Conservation (phyloP, 106 monocot species). For the Vanilla planifolia region DNA sequence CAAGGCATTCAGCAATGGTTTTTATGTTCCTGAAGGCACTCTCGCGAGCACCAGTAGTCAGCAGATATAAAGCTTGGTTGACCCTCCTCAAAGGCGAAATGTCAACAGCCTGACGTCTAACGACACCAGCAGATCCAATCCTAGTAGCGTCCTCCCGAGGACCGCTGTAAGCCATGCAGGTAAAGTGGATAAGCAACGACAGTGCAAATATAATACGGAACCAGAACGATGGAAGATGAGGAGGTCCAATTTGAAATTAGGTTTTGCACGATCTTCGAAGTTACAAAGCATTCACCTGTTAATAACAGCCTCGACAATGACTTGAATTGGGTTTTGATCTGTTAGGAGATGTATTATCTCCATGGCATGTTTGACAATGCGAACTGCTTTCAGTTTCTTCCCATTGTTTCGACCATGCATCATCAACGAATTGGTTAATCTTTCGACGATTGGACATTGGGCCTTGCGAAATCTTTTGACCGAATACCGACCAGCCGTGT, state of each 20-base stretch:
- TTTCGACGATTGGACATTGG: conserved; percentile 56
- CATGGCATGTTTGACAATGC: conserved; percentile 56
- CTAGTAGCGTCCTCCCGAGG: conserved; percentile 61
- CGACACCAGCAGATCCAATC: conserved; percentile 65
- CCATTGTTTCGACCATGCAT: conserved; percentile 74
- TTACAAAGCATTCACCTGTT: conserved; percentile 30
- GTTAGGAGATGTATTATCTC: conserved; percentile 61
- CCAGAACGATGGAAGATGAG: too few species aligned
- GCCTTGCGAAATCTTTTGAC: conserved; percentile 50
- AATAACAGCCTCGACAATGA: conserved; percentile 47
- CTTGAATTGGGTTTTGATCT: conserved; percentile 49
- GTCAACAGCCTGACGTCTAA: conserved; percentile 57
- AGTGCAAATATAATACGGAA: too few species aligned
- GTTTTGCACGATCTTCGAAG: too few species aligned
- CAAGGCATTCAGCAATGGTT: conserved; percentile 56
- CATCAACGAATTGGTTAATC: conserved; percentile 65
- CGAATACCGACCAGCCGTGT: conserved; percentile 60
- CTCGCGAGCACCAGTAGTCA: conserved; percentile 48
- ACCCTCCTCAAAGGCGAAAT: conserved; percentile 55
- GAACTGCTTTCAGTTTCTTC: conserved; percentile 53
- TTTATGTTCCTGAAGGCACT: conserved; percentile 56
- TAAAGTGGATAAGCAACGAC: neutral
- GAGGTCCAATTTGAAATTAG: too few species aligned
- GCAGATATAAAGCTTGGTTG: conserved; percentile 52
- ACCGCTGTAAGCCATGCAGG: conserved; percentile 20